phyloP scores from a whole-genome alignment of 805 yeast species.

The Teunomyces funiuensis region DNA sequence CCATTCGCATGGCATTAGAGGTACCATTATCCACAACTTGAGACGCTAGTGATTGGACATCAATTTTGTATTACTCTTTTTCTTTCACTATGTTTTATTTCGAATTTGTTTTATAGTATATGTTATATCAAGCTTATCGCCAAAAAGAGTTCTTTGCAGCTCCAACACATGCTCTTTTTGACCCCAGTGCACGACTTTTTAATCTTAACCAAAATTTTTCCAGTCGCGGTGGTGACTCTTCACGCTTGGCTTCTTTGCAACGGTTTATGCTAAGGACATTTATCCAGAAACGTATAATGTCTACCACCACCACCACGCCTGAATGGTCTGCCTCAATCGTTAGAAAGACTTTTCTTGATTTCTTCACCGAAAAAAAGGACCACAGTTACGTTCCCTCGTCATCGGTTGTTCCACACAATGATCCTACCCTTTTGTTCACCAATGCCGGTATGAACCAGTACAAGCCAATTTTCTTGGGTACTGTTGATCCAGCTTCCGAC shows the following conservation, averaged over 20 bases:
- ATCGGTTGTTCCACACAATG: slow-evolving; percentile 95
- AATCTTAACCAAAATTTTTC: background rate
- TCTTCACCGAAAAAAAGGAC: slow-evolving; percentile 56
- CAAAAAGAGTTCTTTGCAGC: no score
- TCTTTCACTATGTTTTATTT: background rate
- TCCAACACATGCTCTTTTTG: no score
- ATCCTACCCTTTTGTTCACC: slow-evolving; percentile 93
- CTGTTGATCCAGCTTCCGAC: slow-evolving; percentile 92
- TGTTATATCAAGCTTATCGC: slow-evolving; percentile 4
- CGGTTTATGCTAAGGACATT: slow-evolving; percentile 16
- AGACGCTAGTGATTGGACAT: slow-evolving; percentile 9
- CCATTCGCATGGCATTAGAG: slow-evolving; percentile 26
- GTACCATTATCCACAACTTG: slow-evolving; percentile 7
- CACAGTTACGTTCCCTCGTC: slow-evolving; percentile 91
- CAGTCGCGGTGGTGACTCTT: slow-evolving; percentile 5
- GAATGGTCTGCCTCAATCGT: slow-evolving; percentile 54
- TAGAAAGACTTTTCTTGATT: slow-evolving; percentile 83
- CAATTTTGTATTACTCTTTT: background rate
- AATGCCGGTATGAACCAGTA: slow-evolving; percentile 99
- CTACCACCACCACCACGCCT: slow-evolving; percentile 17
- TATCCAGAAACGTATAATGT: slow-evolving; percentile 19
- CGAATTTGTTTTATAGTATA: slow-evolving; percentile 6
- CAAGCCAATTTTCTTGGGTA: slow-evolving; percentile 95
- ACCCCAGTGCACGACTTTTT: background rate
- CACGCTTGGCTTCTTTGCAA: background rate